phyloP scores from a whole-genome alignment of 495 filamentous ascomycete genomes.

The Lasiosphaeria miniovina region DNA sequence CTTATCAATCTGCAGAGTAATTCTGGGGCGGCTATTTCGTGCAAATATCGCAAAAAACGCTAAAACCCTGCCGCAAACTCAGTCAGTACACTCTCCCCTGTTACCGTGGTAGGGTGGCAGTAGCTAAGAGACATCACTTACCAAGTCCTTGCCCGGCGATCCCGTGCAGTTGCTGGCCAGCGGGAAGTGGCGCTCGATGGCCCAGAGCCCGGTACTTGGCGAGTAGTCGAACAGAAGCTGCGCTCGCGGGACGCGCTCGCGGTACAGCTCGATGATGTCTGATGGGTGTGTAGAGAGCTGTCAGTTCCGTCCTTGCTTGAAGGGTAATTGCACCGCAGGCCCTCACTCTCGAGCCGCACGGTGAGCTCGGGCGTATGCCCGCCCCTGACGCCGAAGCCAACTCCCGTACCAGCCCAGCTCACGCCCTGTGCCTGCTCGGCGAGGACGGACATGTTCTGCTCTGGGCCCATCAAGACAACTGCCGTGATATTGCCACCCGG shows the following conservation, averaged over 20 bases:
- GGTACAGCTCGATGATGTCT: neutral
- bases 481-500: neutral
- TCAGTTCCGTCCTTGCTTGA: neutral
- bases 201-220: neutral
- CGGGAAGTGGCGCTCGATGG: neutral
- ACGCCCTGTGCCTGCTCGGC: neutral
- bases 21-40: no score
- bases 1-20: no score
- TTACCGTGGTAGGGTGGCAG: no score
- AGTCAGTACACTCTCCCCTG: no score
- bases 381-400: neutral
- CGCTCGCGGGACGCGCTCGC: neutral
- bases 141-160: neutral
- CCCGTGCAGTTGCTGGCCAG: neutral
- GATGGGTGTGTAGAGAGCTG: neutral
- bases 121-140: neutral
- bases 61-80: no score
- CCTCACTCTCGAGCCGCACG: neutral
- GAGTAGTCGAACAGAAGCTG: neutral
- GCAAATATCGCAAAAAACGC: no score
- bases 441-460: conserved; percentile 1
- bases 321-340: no score
- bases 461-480: conserved; percentile 6
- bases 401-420: neutral
- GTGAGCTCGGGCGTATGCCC: neutral